phyloP scores from a whole-genome alignment of 345 rosid species.

The Populus deltoides region DNA sequence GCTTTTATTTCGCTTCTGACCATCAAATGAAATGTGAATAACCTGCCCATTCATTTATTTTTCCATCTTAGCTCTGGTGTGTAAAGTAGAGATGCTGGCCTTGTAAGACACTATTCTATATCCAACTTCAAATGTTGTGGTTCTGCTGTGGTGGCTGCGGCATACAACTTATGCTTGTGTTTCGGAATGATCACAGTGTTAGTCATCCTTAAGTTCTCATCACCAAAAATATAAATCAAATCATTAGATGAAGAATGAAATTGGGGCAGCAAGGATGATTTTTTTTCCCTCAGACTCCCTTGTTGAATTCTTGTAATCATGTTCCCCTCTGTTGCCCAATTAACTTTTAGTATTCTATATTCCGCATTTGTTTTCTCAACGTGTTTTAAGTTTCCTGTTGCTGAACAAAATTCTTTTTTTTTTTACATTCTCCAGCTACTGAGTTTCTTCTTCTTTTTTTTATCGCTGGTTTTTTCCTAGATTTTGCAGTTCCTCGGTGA shows the following conservation, averaged over 20 bases:
- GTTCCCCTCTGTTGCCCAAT: background rate
- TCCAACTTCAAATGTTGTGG: background rate
- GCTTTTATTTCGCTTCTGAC: no score
- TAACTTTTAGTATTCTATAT: background rate
- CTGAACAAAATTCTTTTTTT: background rate
- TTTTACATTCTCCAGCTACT: slow-evolving; percentile 19
- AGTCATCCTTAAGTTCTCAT: background rate
- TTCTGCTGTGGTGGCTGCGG: background rate
- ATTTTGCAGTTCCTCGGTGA: slow-evolving; percentile 80
- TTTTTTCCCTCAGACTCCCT: background rate
- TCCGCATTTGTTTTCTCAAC: slow-evolving; percentile 3
- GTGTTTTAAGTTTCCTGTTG: slow-evolving; percentile 9
- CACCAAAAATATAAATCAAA: background rate
- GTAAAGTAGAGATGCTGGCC: background rate
- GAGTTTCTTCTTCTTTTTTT: slow-evolving; percentile 25
- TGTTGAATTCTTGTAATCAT: background rate
- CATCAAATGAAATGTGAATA: no score
- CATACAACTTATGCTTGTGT: background rate
- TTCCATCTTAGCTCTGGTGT: background rate
- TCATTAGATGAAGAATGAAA: slow-evolving; percentile 9
- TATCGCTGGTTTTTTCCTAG: slow-evolving; percentile 42
- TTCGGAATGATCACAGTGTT: background rate
- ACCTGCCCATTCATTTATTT: background rate
- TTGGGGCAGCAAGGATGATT: background rate
- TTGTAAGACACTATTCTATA: background rate